phyloP scores from a whole-genome alignment of 1,284 basidiomycete species.

The Pseudozyma flocculosa region DNA sequence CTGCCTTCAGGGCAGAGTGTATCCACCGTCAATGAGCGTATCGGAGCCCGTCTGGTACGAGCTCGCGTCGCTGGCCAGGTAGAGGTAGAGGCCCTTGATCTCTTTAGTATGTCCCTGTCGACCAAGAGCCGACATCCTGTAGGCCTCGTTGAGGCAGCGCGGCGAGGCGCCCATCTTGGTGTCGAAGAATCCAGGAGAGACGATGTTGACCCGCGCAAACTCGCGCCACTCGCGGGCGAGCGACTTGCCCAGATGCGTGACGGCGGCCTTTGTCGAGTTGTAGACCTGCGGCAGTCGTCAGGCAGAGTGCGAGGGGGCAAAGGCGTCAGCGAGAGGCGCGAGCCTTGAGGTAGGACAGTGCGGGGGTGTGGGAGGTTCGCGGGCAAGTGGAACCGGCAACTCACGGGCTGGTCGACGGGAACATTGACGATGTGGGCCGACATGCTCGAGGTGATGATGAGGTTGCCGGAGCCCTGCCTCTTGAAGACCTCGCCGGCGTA shows the following conservation, averaged over 20 bases:
- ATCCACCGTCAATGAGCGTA: slow-evolving; percentile 47
- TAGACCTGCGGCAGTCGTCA: slow-evolving; percentile 9
- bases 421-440: slow-evolving; percentile 49
- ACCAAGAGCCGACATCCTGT: slow-evolving; percentile 42
- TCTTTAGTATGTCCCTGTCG: slow-evolving; percentile 53
- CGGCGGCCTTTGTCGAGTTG: slow-evolving; percentile 49
- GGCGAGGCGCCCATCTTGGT: slow-evolving; percentile 51
- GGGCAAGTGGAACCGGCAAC: no score
- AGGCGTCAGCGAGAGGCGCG: no score
- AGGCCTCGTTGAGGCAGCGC: slow-evolving; percentile 28
- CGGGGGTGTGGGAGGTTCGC: no score
- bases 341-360: no score
- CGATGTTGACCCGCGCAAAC: slow-evolving; percentile 57
- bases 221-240: slow-evolving; percentile 48
- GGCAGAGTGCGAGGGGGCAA: no score
- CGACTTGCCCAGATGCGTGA: slow-evolving; percentile 44
- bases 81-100: slow-evolving; percentile 52
- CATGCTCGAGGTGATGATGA: slow-evolving; percentile 51
- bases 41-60: slow-evolving; percentile 41
- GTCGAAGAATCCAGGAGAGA: slow-evolving; percentile 56
- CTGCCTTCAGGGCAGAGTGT: slow-evolving; percentile 42
- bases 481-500: slow-evolving; percentile 50
- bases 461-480: slow-evolving; percentile 51
- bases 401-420: slow-evolving; percentile 34
- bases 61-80: slow-evolving; percentile 42